Evolutionary conservation across 176 grass and related monocot species (phyloP).

Genomic region (Chrysopogon serrulatus): DNA sequence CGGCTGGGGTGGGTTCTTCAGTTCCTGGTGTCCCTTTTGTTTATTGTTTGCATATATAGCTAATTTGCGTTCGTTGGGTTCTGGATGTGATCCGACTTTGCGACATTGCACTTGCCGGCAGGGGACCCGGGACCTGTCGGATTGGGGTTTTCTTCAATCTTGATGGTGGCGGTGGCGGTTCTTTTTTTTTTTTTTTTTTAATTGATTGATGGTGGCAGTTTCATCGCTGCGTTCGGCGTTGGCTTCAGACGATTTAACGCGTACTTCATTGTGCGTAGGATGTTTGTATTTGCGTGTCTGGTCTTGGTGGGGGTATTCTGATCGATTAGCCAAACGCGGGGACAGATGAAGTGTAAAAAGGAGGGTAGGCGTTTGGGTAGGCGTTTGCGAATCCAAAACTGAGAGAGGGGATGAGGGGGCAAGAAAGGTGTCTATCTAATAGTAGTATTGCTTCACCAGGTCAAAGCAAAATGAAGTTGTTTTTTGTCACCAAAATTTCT

Average conservation of each 20-base stretch:
- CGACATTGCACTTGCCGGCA: not conserved
- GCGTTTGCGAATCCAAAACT: not conserved
- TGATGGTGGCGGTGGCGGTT: too few species aligned
- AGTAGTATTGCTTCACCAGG: too few species aligned
- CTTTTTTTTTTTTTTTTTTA: not conserved
- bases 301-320: not conserved
- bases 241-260: not conserved
- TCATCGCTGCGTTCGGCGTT: not conserved
- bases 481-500: too few species aligned
- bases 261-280: not conserved
- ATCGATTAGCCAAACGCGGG: not conserved
- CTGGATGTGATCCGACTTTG: not conserved
- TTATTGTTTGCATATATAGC: not conserved
- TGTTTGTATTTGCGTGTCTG: not conserved
- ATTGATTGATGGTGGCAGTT: not conserved
- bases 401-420: too few species aligned
- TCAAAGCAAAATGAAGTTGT: too few species aligned
- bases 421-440: too few species aligned
- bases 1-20: not conserved
- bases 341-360: not conserved
- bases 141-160: not conserved
- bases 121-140: not conserved
- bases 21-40: not conserved
- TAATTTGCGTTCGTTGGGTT: not conserved
- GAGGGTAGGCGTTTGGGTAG: too few species aligned